A percentile compares a stretch with the other conserved stretches of the same genome.
Evolutionary conservation across 2,329 filamentous ascomycete species (phyloP).

Genomic region (Fusarium sacchari): DNA sequence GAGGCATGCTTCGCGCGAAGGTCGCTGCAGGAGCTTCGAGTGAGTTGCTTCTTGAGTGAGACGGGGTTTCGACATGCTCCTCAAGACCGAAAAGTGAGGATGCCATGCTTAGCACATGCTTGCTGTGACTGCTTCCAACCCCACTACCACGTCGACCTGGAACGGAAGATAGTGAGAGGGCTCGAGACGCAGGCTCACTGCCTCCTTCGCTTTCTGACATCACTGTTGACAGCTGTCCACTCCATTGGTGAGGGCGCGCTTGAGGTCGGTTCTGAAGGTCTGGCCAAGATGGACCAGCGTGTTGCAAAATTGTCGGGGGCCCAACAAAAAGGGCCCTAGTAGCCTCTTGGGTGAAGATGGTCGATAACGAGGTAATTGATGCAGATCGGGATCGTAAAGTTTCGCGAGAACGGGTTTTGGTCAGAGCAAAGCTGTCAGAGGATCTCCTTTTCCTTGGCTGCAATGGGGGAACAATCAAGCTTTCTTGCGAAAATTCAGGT

Average conservation of each 20-base stretch:
- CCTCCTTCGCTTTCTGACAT: conserved; percentile 68
- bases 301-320: conserved; percentile 41
- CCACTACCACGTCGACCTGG: conserved; percentile 60
- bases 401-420: conserved; percentile 63
- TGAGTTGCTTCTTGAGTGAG: conserved; percentile 57
- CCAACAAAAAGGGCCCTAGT: conserved; percentile 47
- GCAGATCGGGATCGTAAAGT: conserved; percentile 62
- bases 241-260: conserved; percentile 66
- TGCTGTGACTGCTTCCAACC: conserved; percentile 61
- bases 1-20: conserved; percentile 52
- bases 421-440: conserved; percentile 60
- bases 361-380: conserved; percentile 67
- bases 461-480: conserved; percentile 66
- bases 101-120: conserved; percentile 67
- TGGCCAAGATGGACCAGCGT: conserved; percentile 39
- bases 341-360: conserved; percentile 62
- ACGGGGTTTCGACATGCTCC: conserved; percentile 48
- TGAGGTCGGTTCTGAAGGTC: conserved; percentile 31
- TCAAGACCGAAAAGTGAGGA: conserved; percentile 61
- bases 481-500: conserved; percentile 68
- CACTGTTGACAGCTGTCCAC: conserved; percentile 71
- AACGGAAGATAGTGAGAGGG: conserved; percentile 56
- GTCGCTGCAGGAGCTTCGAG: conserved; percentile 61
- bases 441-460: conserved; percentile 59
- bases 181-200: conserved; percentile 61